phyloP scores from a whole-genome alignment of 345 rosid genomes.

The Salix udensis region DNA sequence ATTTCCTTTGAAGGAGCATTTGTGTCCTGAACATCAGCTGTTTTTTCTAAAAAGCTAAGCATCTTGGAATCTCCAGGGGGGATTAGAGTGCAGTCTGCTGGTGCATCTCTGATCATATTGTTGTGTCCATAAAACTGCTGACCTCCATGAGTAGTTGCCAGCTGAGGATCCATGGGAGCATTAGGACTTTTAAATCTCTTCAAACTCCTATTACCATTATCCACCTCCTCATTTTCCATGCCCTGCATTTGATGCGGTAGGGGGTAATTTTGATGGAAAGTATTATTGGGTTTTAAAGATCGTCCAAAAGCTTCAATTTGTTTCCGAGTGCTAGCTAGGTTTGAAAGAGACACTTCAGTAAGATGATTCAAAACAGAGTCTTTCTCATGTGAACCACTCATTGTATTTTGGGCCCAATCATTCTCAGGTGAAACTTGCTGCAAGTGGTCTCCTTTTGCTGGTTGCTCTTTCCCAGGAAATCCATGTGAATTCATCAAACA shows the following conservation, averaged over 20 bases:
- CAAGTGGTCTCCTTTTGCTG: slow-evolving; percentile 25
- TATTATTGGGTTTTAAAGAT: slow-evolving; percentile 46
- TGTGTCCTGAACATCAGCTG: slow-evolving; percentile 26
- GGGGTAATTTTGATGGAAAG: slow-evolving; percentile 40
- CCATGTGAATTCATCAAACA: slow-evolving; percentile 33
- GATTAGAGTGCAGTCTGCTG: slow-evolving; percentile 16
- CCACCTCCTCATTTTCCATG: slow-evolving; percentile 47
- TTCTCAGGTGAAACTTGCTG: slow-evolving; percentile 25
- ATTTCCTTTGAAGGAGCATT: slow-evolving; percentile 33
- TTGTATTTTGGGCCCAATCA: slow-evolving; percentile 22
- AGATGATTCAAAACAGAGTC: slow-evolving; percentile 25
- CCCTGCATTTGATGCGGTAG: slow-evolving; percentile 48
- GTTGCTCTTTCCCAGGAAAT: slow-evolving; percentile 37
- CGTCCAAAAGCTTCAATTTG: slow-evolving; percentile 60
- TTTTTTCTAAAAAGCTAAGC: slow-evolving; percentile 27
- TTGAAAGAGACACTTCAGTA: slow-evolving; percentile 28
- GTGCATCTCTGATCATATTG: slow-evolving; percentile 35
- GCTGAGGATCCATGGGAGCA: slow-evolving; percentile 36
- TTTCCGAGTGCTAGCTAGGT: slow-evolving; percentile 35
- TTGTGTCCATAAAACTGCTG: slow-evolving; percentile 35
- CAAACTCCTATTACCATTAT: slow-evolving; percentile 41
- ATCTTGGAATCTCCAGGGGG: slow-evolving; percentile 35
- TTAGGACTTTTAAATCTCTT: slow-evolving; percentile 52
- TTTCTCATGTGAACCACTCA: slow-evolving; percentile 21
- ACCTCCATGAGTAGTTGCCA: slow-evolving; percentile 35